Base-by-base conservation (phyloP, 1,284 basidiomycete genomes). In the Gomphus sp. region DNA sequence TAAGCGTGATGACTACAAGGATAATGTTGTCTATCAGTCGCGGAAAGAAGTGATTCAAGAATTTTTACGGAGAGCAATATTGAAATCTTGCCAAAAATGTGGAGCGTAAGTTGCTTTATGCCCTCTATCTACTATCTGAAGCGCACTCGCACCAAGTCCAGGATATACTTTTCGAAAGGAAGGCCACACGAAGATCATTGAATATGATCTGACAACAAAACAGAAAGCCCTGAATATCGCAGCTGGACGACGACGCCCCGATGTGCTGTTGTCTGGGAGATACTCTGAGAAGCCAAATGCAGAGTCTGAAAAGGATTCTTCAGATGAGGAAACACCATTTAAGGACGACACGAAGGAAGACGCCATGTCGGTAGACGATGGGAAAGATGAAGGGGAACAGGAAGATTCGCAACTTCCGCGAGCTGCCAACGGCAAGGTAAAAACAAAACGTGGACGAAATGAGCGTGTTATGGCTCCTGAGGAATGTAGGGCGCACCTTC, bases 401-500 rank as follows among this genome's bases (percentile, higher is more conserved):
- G 56, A 64, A 22, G 58, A 22, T 51, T 59, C 45, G 63, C 62
- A 51, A 10, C 71, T 76, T 28, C 84, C 89, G 2, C 81, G 81
- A 66, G 81, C 89, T n/a, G 87, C 84, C 6, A 89, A 84, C 64
- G 92, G 89, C 41, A 84, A 81, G 66, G 70, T 86, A 64, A 95
- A 94, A 73, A 85, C 84, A 1, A 70, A 73, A 36, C 81, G 89
- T 57, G 90, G 88, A 47, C 80, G 91, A 39, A 88, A 89, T 67
- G 96, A 98, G 72, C 87, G 94, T 47, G 88, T 98, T 55, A 79
- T 99, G 70, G 79, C 93, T 1, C 83, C 94, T 12, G 89, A 90
- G 68, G 97, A 99, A 74, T 95, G 93, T 66, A 89, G 95, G 58
- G 91, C 90, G 28, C 95, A 99, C 71, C 81, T 99, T 55, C 89